A percentile compares a stretch with the other conserved stretches of the same genome.
Conservation (phyloP, 257 asterid genomes). For the Verbena officinalis region DNA sequence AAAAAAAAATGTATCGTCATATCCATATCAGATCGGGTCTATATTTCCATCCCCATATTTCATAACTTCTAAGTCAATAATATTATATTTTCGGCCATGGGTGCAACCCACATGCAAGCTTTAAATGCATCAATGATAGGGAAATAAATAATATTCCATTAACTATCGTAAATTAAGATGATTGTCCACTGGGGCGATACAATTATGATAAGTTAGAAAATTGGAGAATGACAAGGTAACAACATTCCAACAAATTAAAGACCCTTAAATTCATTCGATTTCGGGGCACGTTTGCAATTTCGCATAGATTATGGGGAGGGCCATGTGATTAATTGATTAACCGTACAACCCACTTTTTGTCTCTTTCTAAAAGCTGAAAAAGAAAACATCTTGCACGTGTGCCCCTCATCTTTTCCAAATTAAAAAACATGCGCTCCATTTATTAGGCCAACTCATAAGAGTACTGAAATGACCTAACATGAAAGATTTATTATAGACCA, state of each 20-base stretch:
- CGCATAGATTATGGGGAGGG: conserved; percentile 37
- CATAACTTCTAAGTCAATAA: background rate
- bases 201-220: background rate
- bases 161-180: background rate
- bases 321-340: conserved; percentile 45
- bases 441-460: conserved; percentile 34
- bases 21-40: no score
- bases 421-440: conserved; percentile 29
- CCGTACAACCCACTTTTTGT: conserved; percentile 45
- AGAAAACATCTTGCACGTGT: conserved; percentile 38
- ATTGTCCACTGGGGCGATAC: background rate
- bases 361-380: conserved; percentile 21
- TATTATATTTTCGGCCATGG: conserved; percentile 13
- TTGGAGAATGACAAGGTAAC: conserved; percentile 21
- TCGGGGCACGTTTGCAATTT: conserved; percentile 36
- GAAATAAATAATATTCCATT: background rate
- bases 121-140: conserved; percentile 23
- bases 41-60: no score
- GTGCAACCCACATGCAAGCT: conserved; percentile 35
- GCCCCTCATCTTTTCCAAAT: conserved; percentile 30
- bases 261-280: conserved; percentile 27
- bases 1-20: no score
- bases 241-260: conserved; percentile 35
- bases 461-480: conserved; percentile 1
- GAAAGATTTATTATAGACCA: no score